Percentiles rank a stretch among this genome's conserved stretches.
phyloP scores from a whole-genome alignment of 441 rosid genomes.

The Aleurites moluccanus region DNA sequence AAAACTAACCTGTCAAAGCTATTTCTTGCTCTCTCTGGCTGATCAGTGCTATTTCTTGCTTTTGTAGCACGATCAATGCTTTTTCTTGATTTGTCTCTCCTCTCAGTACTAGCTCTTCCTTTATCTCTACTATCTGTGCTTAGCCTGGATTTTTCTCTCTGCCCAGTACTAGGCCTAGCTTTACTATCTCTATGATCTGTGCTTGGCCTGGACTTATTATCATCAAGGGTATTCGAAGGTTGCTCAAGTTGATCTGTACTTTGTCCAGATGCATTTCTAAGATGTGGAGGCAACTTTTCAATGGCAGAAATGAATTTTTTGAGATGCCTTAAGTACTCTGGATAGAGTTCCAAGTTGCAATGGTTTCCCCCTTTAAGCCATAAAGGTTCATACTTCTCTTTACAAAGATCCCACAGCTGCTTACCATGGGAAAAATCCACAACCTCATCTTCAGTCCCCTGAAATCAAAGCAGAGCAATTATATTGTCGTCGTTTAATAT shows the following conservation, averaged over 20 bases:
- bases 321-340: conserved; percentile 63
- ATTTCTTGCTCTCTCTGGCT: conserved; percentile 64
- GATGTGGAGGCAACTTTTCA: conserved; percentile 50
- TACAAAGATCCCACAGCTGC: conserved; percentile 70
- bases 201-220: conserved; percentile 31
- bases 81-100: conserved; percentile 53
- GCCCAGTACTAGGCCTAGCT: conserved; percentile 46
- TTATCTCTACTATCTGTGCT: conserved; percentile 48
- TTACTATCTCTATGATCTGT: conserved; percentile 49
- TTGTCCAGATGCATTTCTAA: conserved; percentile 31
- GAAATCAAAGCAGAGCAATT: conserved; percentile 14
- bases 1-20: conserved; percentile 77
- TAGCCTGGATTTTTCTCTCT: conserved; percentile 53
- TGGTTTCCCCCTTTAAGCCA: conserved; percentile 80
- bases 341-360: conserved; percentile 64
- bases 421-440: conserved; percentile 76
- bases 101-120: conserved; percentile 56
- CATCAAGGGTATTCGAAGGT: neutral
- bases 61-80: conserved; percentile 48
- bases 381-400: conserved; percentile 73
- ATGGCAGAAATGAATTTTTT: conserved; percentile 60
- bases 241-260: conserved; percentile 28
- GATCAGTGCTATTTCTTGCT: conserved; percentile 55
- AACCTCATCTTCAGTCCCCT: conserved; percentile 82
- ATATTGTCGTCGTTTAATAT: neutral